A percentile compares a stretch with the other conserved stretches of the same genome.
Conservation (phyloP, 441 rosid genomes). For the Croton setiger region DNA sequence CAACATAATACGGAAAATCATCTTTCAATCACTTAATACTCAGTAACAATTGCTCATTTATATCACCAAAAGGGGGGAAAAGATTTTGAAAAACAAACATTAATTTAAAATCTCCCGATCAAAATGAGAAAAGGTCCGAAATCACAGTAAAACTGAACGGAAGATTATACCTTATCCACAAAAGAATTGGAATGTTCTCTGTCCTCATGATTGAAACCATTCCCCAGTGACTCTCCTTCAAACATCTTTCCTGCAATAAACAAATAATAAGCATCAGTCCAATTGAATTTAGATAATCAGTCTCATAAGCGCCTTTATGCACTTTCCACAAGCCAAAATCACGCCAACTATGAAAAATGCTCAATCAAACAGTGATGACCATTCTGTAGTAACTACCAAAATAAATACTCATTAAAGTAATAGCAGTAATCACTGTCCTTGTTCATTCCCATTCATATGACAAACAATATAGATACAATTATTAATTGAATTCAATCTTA, state of each 20-base stretch:
- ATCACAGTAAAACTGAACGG: background rate
- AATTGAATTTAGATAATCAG: background rate
- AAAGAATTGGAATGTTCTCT: slow-evolving; percentile 24
- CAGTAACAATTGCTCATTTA: background rate
- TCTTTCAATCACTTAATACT: background rate
- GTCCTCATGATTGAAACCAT: slow-evolving; percentile 30
- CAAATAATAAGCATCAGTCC: slow-evolving; percentile 13
- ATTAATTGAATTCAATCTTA: background rate
- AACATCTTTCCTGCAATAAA: slow-evolving; percentile 35
- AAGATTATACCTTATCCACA: slow-evolving; percentile 30
- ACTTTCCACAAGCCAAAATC: too few relatives aligned
- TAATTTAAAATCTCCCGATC: background rate
- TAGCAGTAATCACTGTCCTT: background rate
- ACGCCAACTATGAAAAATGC: background rate
- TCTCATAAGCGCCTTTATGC: background rate
- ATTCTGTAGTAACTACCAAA: background rate
- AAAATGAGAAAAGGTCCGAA: background rate
- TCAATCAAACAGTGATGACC: background rate
- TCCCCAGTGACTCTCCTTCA: slow-evolving; percentile 26
- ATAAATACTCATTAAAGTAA: background rate
- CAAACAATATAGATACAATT: background rate
- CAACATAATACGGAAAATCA: background rate
- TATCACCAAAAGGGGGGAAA: background rate
- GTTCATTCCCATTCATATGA: background rate
- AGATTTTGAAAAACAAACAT: background rate